phyloP scores from a whole-genome alignment of 805 yeast species.

The Suhomyces sp. region DNA sequence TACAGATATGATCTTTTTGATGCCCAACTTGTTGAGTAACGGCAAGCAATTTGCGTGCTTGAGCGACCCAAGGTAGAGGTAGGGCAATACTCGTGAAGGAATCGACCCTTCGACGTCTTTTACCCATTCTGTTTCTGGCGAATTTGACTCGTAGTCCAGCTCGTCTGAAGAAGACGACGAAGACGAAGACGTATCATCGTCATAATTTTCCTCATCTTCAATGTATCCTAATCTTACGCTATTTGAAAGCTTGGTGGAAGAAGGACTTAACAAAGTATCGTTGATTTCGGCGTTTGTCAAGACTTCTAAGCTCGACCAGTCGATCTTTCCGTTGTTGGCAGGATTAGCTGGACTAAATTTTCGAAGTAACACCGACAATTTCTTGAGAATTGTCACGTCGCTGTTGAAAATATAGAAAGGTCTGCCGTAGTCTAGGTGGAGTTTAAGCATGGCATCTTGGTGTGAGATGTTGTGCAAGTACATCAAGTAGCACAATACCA shows the following conservation, averaged over 20 bases:
- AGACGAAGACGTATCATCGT: constrained; percentile 2
- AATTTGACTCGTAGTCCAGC: constrained; percentile 5
- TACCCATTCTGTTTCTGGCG: constrained; percentile 28
- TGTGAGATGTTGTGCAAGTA: constrained; percentile 60
- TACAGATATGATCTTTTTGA: constrained; percentile 74
- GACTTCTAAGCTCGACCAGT: constrained; percentile 32
- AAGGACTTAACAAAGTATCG: constrained; percentile 24
- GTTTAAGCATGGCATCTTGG: constrained; percentile 61
- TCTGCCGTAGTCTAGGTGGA: constrained; percentile 63
- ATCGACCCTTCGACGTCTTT: constrained; percentile 58
- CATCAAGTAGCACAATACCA: constrained; percentile 67
- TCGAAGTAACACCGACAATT: constrained; percentile 59
- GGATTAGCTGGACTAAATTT: constrained; percentile 52
- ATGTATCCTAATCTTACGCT: constrained; percentile 26
- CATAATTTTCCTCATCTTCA: constrained; percentile 19
- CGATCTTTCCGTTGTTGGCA: constrained; percentile 8
- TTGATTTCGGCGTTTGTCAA: constrained; percentile 30
- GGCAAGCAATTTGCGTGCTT: constrained; percentile 74
- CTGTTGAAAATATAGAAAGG: constrained; percentile 82
- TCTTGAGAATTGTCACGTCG: constrained; percentile 64
- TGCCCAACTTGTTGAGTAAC: constrained; percentile 61
- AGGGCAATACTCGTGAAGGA: constrained; percentile 81
- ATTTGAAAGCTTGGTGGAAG: constrained; percentile 5
- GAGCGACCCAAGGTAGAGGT: constrained; percentile 80
- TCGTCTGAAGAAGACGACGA: constrained; percentile 8